These are phyloP conservation scores for Buddleja alternifolia DNA, from an alignment of 257 asterid species.

Conservation along the genomic window DNA sequence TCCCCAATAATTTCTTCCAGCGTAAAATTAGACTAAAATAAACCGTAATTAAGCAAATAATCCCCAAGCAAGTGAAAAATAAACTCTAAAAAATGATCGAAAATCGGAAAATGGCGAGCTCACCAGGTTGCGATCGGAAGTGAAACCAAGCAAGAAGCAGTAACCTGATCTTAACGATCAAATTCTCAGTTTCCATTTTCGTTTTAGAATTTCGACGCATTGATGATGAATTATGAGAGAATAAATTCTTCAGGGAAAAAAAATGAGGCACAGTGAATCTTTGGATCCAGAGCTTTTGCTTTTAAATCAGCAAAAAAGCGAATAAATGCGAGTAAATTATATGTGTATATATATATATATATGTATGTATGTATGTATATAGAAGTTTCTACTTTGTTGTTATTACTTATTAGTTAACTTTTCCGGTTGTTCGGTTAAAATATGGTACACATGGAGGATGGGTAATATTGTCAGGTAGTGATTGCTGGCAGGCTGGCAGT, in stretches of 20 bases:
- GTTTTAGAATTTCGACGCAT: background rate
- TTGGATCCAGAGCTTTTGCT: conserved; percentile 32
- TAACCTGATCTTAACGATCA: conserved; percentile 52
- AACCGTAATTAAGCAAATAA: background rate
- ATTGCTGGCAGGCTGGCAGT: background rate
- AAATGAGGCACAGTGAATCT: conserved; percentile 22
- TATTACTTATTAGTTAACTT: conserved; percentile 28
- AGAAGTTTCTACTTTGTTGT: conserved; percentile 39
- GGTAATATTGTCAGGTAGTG: conserved; percentile 17
- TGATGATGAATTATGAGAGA: conserved; percentile 1
- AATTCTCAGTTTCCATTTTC: conserved; percentile 42
- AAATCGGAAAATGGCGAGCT: conserved; percentile 18
- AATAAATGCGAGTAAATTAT: background rate
- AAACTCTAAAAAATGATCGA: conserved; percentile 3
- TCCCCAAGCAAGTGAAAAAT: background rate
- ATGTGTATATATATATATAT: too few species aligned
- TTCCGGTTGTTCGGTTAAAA: conserved; percentile 49
- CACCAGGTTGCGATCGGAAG: conserved; percentile 71
- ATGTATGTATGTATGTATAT: too few species aligned
- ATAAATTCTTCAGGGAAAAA: too few species aligned
- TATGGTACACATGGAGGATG: background rate
- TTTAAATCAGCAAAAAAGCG: background rate
- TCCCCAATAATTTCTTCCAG: background rate
- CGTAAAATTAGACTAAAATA: background rate
- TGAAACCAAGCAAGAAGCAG: conserved; percentile 57